A percentile compares a stretch with the other conserved stretches of the same genome.
Evolutionary conservation across 352 stramenopile species (phyloP).

Genomic region (Thalassiosira oceanica): DNA sequence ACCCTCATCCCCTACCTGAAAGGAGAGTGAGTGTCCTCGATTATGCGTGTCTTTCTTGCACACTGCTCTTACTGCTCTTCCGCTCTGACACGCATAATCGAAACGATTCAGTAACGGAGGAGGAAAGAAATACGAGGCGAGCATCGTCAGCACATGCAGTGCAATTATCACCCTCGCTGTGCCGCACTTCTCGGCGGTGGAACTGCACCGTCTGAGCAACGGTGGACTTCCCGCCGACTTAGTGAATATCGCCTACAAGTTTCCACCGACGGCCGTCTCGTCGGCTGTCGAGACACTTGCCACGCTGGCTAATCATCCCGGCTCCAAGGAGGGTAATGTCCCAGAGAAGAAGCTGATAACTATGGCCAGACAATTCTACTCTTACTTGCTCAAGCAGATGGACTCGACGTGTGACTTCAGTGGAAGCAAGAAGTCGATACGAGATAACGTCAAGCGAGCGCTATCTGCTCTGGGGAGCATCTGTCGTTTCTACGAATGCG

Average conservation of each 20-base stretch:
- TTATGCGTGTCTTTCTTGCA: no score
- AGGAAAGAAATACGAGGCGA: conserved; percentile 55
- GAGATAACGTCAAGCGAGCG: conserved; percentile 52
- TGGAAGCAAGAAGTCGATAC: conserved; percentile 47
- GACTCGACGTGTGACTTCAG: conserved; percentile 43
- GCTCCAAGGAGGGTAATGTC: conserved; percentile 24
- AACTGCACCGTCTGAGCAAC: conserved; percentile 46
- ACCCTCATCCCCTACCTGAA: conserved; percentile 81
- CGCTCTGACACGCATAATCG: no score
- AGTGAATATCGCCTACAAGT: conserved; percentile 72
- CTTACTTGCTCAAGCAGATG: conserved; percentile 67
- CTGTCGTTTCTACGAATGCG: conserved; percentile 53
- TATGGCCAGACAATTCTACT: conserved; percentile 73
- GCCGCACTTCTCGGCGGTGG: conserved; percentile 41
- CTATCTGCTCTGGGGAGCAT: conserved; percentile 71
- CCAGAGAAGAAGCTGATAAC: conserved; percentile 57
- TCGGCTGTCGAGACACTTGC: conserved; percentile 65
- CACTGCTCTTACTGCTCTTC: no score
- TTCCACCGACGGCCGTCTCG: conserved; percentile 51
- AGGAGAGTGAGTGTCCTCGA: no score
- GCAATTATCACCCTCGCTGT: conserved; percentile 54
- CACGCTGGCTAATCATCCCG: conserved; percentile 52
- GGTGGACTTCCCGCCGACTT: conserved; percentile 59
- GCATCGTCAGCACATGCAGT: conserved; percentile 62
- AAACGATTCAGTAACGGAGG: no score